A percentile compares a stretch with the other conserved stretches of the same genome.
phyloP scores from a whole-genome alignment of 2,329 filamentous ascomycete genomes.

The Hypoxylon sp. region DNA sequence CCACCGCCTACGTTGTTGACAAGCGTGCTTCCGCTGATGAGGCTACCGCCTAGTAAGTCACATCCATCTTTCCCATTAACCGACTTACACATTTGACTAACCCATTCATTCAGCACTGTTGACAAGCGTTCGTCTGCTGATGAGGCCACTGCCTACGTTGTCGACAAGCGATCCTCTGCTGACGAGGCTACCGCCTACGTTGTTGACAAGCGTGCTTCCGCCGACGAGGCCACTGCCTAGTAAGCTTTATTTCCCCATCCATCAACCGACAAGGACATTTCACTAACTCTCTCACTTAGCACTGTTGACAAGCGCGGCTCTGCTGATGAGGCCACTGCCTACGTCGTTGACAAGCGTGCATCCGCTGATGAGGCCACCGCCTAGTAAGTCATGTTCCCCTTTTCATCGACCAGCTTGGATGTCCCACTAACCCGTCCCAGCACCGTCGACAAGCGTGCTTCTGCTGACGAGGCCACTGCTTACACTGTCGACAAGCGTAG shows the following conservation, averaged over 20 bases:
- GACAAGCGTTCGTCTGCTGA: neutral
- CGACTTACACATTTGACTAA: too few relatives aligned
- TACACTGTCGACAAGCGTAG: slow-evolving; percentile 2
- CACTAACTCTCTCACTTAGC: too few relatives aligned
- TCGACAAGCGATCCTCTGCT: neutral
- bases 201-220: neutral
- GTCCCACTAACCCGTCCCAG: neutral
- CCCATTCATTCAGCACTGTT: neutral
- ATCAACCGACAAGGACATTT: too few relatives aligned
- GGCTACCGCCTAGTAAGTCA: neutral
- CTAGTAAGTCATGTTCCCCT: neutral
- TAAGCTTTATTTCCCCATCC: too few relatives aligned
- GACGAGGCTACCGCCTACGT: neutral
- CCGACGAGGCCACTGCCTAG: neutral
- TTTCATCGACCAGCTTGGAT: neutral
- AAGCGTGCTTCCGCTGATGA: neutral
- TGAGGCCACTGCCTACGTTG: neutral
- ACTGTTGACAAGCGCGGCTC: neutral
- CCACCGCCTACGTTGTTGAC: neutral
- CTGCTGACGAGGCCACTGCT: neutral
- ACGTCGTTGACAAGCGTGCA: neutral
- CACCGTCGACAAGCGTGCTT: neutral
- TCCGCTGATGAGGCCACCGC: neutral
- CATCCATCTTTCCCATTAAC: too few relatives aligned
- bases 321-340: neutral